Conservation (phyloP, 179 eudicot genomes). For the Monotropa hypopitys region DNA sequence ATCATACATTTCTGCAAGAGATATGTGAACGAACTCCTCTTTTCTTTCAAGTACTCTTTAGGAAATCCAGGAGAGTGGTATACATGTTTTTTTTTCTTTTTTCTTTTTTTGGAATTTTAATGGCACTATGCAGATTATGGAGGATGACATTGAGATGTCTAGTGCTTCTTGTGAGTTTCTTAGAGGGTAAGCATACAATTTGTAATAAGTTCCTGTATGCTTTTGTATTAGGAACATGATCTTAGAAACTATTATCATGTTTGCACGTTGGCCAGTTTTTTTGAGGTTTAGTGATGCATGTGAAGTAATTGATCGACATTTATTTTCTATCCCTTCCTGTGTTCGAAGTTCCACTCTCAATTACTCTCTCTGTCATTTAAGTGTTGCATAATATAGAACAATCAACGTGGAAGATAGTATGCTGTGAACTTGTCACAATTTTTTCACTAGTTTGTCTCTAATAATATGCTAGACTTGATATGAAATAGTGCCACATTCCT, state of each 20-base stretch:
- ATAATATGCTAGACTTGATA: neutral
- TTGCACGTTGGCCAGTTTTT: neutral
- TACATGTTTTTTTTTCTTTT: too few species aligned
- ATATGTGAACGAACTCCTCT: too few species aligned
- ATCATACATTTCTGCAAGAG: too few species aligned
- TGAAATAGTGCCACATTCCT: neutral
- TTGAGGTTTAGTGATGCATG: neutral
- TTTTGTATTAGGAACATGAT: neutral
- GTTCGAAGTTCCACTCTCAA: neutral
- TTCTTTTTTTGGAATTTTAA: too few species aligned
- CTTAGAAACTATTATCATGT: neutral
- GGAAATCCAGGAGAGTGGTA: too few species aligned
- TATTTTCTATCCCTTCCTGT: neutral
- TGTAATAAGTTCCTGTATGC: neutral
- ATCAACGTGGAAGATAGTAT: constrained; percentile 1
- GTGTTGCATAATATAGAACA: neutral
- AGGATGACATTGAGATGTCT: neutral
- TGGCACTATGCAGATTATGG: neutral
- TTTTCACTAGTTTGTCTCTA: neutral
- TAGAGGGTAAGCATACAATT: neutral
- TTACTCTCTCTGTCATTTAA: neutral
- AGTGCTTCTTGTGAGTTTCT: neutral
- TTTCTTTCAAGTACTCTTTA: too few species aligned
- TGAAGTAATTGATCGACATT: neutral
- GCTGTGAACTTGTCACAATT: neutral